A percentile compares a stretch with the other conserved stretches of the same genome.
Conservation (phyloP, 2,329 filamentous ascomycete genomes). For the Microcera coccophila region DNA sequence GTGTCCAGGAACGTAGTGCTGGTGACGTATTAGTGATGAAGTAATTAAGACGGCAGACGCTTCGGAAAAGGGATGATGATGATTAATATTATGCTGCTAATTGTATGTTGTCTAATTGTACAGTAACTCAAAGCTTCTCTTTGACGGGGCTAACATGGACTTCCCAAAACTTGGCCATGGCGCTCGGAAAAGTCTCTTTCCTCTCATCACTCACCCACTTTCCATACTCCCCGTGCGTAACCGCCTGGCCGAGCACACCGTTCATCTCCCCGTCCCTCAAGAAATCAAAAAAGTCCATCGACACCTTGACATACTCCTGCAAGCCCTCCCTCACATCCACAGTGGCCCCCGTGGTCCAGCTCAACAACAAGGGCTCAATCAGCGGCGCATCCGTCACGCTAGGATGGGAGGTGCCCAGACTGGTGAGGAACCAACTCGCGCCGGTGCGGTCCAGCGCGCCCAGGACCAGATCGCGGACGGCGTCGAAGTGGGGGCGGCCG, state of each 20-base stretch:
- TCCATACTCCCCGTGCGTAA: conserved; percentile 40
- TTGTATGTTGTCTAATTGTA: conserved; percentile 4
- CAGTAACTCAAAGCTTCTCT: not conserved
- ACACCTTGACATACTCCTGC: conserved; percentile 56
- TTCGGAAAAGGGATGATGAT: no score
- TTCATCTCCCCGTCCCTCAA: conserved; percentile 38
- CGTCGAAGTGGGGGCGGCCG: conserved; percentile 61
- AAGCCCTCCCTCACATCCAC: conserved; percentile 56
- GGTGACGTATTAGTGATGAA: no score
- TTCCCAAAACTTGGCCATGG: conserved; percentile 39
- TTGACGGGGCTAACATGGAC: conserved; percentile 37
- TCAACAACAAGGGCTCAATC: conserved; percentile 57
- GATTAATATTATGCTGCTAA: not conserved
- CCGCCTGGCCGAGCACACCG: conserved; percentile 48
- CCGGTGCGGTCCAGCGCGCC: conserved; percentile 42
- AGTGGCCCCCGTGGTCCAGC: conserved; percentile 57
- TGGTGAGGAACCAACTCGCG: conserved; percentile 52
- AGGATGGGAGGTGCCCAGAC: conserved; percentile 55
- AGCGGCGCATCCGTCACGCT: conserved; percentile 64
- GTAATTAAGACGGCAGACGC: no score
- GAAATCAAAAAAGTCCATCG: conserved; percentile 55
- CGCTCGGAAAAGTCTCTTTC: conserved; percentile 28
- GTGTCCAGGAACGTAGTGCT: no score
- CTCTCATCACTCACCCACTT: conserved; percentile 39
- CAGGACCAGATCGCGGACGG: conserved; percentile 54